phyloP scores from a whole-genome alignment of 306 rosid species.

The Castanea sativa region DNA sequence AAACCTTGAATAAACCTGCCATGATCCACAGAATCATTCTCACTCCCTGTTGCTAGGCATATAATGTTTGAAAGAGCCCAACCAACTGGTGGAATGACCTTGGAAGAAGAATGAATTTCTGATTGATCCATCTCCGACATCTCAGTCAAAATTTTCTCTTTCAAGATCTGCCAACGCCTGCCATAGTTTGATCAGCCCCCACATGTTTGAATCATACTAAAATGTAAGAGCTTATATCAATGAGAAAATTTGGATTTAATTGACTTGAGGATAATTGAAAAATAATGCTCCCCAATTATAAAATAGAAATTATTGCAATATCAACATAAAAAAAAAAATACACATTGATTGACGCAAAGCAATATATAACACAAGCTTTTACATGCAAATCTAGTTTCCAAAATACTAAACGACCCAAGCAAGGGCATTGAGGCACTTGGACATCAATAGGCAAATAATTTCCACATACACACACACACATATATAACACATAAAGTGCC shows the following conservation, averaged over 20 bases:
- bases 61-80: slow-evolving; percentile 89
- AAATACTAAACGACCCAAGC: not conserved
- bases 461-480: not conserved
- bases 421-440: not conserved
- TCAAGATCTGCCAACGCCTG: slow-evolving; percentile 96
- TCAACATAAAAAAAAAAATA: not conserved
- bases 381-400: not conserved
- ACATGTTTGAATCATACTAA: slow-evolving; percentile 44
- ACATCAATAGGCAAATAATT: not conserved
- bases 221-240: slow-evolving; percentile 7
- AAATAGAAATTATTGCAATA: not conserved
- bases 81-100: slow-evolving; percentile 76
- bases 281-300: not conserved
- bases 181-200: slow-evolving; percentile 85
- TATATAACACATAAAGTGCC: not conserved
- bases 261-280: not conserved
- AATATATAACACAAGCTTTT: not conserved
- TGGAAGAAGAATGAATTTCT: slow-evolving; percentile 37
- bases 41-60: slow-evolving; percentile 61
- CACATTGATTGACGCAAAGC: not conserved
- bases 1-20: slow-evolving; percentile 66
- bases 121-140: slow-evolving; percentile 55
- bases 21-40: slow-evolving; percentile 42
- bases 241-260: not conserved
- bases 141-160: slow-evolving; percentile 60